Evolutionary conservation across 768 basidiomycete genomes (phyloP).

Genomic region (Russula earlei): DNA sequence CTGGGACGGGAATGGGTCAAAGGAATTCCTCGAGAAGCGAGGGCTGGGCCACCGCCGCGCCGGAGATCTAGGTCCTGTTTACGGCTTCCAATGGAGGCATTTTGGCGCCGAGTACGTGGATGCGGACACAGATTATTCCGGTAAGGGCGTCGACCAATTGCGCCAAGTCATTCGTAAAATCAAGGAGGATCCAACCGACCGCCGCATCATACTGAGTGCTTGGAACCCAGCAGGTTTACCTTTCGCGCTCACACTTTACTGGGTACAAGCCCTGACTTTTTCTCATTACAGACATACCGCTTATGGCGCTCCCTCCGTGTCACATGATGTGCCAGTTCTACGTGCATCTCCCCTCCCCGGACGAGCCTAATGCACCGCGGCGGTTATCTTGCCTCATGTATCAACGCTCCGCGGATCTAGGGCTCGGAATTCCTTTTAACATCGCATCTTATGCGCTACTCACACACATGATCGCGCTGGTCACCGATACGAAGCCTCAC

Average conservation of each 20-base stretch:
- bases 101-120: slow-evolving; percentile 80
- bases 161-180: slow-evolving; percentile 86
- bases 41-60: slow-evolving; percentile 79
- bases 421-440: slow-evolving; percentile 97
- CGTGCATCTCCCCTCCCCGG: slow-evolving; percentile 70
- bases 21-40: slow-evolving; percentile 74
- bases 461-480: slow-evolving; percentile 94
- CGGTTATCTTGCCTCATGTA: slow-evolving; percentile 92
- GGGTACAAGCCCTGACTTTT: not conserved
- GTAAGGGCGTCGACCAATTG: slow-evolving; percentile 88
- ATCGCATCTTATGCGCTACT: slow-evolving; percentile 97
- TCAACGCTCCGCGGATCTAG: slow-evolving; percentile 94
- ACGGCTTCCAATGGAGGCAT: slow-evolving; percentile 95
- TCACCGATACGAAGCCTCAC: slow-evolving; percentile 77
- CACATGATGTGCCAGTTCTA: slow-evolving; percentile 99
- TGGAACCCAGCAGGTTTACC: slow-evolving; percentile 96
- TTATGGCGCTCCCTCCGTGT: slow-evolving; percentile 97
- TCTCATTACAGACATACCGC: slow-evolving; percentile 58
- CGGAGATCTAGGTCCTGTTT: slow-evolving; percentile 94
- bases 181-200: slow-evolving; percentile 84
- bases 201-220: slow-evolving; percentile 88
- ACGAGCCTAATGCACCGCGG: slow-evolving; percentile 41
- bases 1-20: slow-evolving; percentile 95
- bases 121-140: slow-evolving; percentile 66
- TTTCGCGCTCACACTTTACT: not conserved